These are phyloP conservation scores for Lactarius evosmus DNA, from an alignment of 768 basidiomycete species.

Conservation along the genomic window DNA sequence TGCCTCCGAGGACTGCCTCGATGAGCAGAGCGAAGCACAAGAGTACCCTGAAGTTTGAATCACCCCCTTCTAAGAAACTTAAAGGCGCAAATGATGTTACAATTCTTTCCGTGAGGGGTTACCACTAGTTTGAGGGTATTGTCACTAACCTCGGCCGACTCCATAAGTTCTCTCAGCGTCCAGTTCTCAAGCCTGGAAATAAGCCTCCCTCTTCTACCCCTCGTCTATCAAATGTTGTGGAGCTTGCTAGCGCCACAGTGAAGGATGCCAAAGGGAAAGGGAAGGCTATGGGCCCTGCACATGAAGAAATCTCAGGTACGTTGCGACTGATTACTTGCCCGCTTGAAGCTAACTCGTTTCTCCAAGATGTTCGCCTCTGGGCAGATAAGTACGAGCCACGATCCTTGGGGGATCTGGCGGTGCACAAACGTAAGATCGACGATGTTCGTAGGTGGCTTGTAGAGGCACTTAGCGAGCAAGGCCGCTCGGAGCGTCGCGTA, in stretches of 20 bases:
- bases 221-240: background rate
- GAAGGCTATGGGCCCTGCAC: conserved; percentile 21
- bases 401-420: conserved; percentile 64
- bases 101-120: conserved; percentile 13
- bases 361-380: conserved; percentile 33
- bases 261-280: conserved; percentile 31
- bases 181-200: conserved; percentile 4
- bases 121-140: background rate
- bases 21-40: conserved; percentile 15
- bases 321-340: background rate
- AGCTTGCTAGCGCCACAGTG: background rate
- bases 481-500: conserved; percentile 73
- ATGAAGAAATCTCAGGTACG: conserved; percentile 5
- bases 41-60: conserved; percentile 26
- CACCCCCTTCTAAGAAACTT: conserved; percentile 22
- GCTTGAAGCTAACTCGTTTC: background rate
- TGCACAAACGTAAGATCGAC: conserved; percentile 76
- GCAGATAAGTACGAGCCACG: conserved; percentile 36
- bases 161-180: conserved; percentile 16
- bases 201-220: conserved; percentile 1
- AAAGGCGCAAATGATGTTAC: conserved; percentile 15
- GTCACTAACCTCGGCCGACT: conserved; percentile 9
- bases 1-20: conserved; percentile 12
- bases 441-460: conserved; percentile 71
- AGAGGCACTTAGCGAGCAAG: conserved; percentile 69